Conservation (phyloP, 805 yeast species). For the Starmerella khaoyaiensis region DNA sequence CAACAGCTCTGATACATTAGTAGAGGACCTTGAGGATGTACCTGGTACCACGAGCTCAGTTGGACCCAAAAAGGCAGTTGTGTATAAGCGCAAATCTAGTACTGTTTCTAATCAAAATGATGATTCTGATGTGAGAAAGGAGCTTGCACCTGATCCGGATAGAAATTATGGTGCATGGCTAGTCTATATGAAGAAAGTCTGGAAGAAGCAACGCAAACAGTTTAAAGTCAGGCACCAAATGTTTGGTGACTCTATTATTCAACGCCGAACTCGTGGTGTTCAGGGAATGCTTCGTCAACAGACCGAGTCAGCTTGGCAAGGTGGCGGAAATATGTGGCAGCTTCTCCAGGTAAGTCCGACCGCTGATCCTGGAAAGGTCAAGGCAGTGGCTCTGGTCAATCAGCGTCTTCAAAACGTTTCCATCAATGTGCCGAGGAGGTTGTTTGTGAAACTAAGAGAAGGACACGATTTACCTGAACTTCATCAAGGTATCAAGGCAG, state of each 20-base stretch:
- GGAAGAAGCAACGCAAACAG: constrained; percentile 67
- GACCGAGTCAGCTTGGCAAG: constrained; percentile 50
- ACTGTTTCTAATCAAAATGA: constrained; percentile 33
- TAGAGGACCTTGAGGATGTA: constrained; percentile 61
- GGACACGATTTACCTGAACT: constrained; percentile 13
- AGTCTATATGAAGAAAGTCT: constrained; percentile 67
- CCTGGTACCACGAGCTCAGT: constrained; percentile 28
- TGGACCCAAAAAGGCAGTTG: constrained; percentile 20
- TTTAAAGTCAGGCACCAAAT: constrained; percentile 58
- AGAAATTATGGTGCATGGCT: constrained; percentile 38
- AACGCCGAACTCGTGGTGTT: constrained; percentile 37
- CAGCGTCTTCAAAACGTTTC: constrained; percentile 61
- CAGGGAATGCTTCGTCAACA: constrained; percentile 61
- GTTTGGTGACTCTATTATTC: constrained; percentile 45
- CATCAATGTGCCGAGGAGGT: constrained; percentile 59
- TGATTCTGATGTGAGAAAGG: constrained; percentile 18
- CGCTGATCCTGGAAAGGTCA: constrained; percentile 54
- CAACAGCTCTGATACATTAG: constrained; percentile 21
- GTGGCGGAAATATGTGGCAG: constrained; percentile 67
- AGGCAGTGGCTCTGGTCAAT: constrained; percentile 55
- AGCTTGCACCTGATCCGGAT: constrained; percentile 23
- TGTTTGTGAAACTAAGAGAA: constrained; percentile 52
- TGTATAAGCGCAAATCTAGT: constrained; percentile 10
- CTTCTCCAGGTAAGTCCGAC: constrained; percentile 51
- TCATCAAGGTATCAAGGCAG: constrained; percentile 21